These are phyloP conservation scores for Pseudotsuga menziesii DNA, from an alignment of 75 land plant species.

Conservation along the genomic window DNA sequence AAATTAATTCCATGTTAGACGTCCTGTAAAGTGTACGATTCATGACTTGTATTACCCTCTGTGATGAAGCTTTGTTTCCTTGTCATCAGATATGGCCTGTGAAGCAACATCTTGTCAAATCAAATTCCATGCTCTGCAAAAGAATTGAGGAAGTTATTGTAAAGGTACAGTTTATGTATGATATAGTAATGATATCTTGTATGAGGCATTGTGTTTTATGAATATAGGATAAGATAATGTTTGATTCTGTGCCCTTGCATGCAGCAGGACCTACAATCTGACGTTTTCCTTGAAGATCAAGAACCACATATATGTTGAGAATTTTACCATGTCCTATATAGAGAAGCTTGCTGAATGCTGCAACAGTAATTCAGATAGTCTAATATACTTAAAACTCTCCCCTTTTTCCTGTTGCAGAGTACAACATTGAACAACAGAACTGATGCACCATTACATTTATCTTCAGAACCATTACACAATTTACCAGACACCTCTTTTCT, in stretches of 20 bases:
- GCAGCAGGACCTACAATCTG: not conserved
- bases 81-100: constrained; percentile 35
- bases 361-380: not conserved
- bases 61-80: not conserved
- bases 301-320: not conserved
- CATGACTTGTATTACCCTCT: not conserved
- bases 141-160: constrained; percentile 19
- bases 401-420: not conserved
- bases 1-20: not conserved
- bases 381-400: not conserved
- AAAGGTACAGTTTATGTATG: constrained; percentile 9
- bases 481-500: not conserved
- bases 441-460: not conserved
- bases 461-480: not conserved
- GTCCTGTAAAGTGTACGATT: not conserved
- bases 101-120: constrained; percentile 20
- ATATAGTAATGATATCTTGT: not conserved
- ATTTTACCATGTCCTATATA: not conserved
- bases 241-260: not conserved
- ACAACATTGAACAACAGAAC: not conserved
- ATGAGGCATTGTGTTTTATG: not conserved
- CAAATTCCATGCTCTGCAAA: constrained; percentile 14
- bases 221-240: not conserved
- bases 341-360: not conserved
- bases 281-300: not conserved